Conservation (phyloP, 768 basidiomycete species). For the Phaeotremella fagi region DNA sequence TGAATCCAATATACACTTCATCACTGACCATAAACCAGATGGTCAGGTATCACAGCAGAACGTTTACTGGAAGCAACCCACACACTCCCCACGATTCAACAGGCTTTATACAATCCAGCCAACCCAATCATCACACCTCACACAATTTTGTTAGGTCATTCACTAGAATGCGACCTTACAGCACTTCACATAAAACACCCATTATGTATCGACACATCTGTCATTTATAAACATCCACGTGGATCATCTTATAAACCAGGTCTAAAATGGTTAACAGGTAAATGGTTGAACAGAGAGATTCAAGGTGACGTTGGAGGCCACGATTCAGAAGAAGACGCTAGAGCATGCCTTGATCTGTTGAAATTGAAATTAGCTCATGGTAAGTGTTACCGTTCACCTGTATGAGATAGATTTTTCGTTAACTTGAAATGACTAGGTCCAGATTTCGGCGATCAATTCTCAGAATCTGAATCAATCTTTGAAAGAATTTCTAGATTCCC, state of each 20-base stretch:
- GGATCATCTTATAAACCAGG: constrained; percentile 91
- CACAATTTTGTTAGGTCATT: constrained; percentile 85
- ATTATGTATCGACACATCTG: constrained; percentile 81
- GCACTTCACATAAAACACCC: constrained; percentile 84
- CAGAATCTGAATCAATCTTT: constrained; percentile 80
- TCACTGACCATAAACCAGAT: constrained; percentile 53
- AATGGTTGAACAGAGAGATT: constrained; percentile 86
- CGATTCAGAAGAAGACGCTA: constrained; percentile 90
- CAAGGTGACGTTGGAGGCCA: constrained; percentile 65
- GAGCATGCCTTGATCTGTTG: constrained; percentile 78
- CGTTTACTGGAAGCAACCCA: constrained; percentile 66
- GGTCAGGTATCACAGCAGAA: constrained; percentile 86
- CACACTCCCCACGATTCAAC: constrained; percentile 72
- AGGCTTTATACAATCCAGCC: constrained; percentile 58
- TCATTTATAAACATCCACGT: constrained; percentile 86
- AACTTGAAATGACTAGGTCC: constrained; percentile 50
- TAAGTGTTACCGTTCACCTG: constrained; percentile 26
- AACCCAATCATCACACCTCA: constrained; percentile 49
- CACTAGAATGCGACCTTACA: constrained; percentile 86
- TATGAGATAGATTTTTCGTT: background rate
- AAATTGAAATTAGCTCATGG: constrained; percentile 74
- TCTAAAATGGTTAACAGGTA: constrained; percentile 92
- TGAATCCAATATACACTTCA: background rate
- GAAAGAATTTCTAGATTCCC: constrained; percentile 64
- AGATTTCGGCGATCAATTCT: constrained; percentile 80